A percentile compares a stretch with the other conserved stretches of the same genome.
phyloP scores from a whole-genome alignment of 352 stramenopile genomes.

The Pythium folliculosum region DNA sequence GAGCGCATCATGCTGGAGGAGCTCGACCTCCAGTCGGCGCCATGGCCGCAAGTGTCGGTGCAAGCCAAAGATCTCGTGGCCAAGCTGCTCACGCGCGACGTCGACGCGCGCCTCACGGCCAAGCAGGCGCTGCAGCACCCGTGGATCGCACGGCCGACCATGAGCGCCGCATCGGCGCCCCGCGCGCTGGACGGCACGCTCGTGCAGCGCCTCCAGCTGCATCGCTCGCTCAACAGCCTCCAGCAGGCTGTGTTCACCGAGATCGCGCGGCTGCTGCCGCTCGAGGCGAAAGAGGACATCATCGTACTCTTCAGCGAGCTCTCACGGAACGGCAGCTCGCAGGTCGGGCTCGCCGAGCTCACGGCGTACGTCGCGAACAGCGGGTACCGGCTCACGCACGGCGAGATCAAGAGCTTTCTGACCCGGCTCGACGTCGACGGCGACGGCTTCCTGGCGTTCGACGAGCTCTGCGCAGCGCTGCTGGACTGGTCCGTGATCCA shows the following conservation, averaged over 20 bases:
- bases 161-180: background rate
- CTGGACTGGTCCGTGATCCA: slow-evolving; percentile 71
- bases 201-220: slow-evolving; percentile 73
- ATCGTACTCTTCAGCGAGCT: slow-evolving; percentile 73
- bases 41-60: slow-evolving; percentile 55
- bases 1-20: slow-evolving; percentile 64
- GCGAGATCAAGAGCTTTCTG: slow-evolving; percentile 65
- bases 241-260: slow-evolving; percentile 69
- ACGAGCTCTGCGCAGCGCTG: slow-evolving; percentile 72
- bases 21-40: slow-evolving; percentile 48
- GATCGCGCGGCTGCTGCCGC: slow-evolving; percentile 49
- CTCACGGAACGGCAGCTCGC: slow-evolving; percentile 43
- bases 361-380: slow-evolving; percentile 46
- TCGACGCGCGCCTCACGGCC: slow-evolving; percentile 42
- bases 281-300: slow-evolving; percentile 58
- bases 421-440: slow-evolving; percentile 61
- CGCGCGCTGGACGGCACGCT: slow-evolving; percentile 59
- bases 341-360: slow-evolving; percentile 59
- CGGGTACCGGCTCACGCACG: slow-evolving; percentile 63
- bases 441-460: slow-evolving; percentile 53
- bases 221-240: slow-evolving; percentile 70
- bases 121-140: slow-evolving; percentile 67
- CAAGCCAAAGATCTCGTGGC: slow-evolving; percentile 61
- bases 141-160: slow-evolving; percentile 48
- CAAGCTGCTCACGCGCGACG: slow-evolving; percentile 53